These are phyloP conservation scores for Kwoniella sp. DNA, from an alignment of 768 basidiomycete species.

Conservation along the genomic window DNA sequence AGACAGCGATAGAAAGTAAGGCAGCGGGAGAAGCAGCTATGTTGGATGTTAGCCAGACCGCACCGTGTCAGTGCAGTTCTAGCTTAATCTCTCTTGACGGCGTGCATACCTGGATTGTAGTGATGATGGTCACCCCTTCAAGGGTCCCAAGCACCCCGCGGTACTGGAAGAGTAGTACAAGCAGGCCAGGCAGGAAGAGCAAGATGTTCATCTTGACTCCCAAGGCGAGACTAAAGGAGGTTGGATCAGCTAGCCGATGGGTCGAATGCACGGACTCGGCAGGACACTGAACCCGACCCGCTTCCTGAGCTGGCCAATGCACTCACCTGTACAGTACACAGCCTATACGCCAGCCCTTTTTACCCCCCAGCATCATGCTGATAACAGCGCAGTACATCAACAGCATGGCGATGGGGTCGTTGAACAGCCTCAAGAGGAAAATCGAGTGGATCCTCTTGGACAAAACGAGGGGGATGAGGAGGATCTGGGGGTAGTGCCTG, in stretches of 20 bases:
- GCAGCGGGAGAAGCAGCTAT: slow-evolving; percentile 64
- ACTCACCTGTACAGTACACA: slow-evolving; percentile 66
- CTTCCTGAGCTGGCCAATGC: neutral
- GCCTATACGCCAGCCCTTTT: slow-evolving; percentile 49
- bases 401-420: slow-evolving; percentile 73
- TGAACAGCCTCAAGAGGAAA: slow-evolving; percentile 84
- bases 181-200: slow-evolving; percentile 80
- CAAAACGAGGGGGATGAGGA: slow-evolving; percentile 60
- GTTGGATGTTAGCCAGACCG: slow-evolving; percentile 18
- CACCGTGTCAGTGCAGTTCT: neutral
- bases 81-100: too few species aligned
- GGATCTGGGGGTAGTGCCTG: slow-evolving; percentile 54
- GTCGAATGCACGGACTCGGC: too few species aligned
- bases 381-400: slow-evolving; percentile 58
- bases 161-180: slow-evolving; percentile 73
- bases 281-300: neutral
- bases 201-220: slow-evolving; percentile 94
- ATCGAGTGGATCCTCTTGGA: slow-evolving; percentile 95
- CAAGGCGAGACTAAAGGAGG: slow-evolving; percentile 61
- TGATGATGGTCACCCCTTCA: slow-evolving; percentile 27
- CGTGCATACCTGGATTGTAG: slow-evolving; percentile 34
- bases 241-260: neutral
- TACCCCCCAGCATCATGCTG: slow-evolving; percentile 62
- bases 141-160: slow-evolving; percentile 38
- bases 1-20: slow-evolving; percentile 59